phyloP scores from a whole-genome alignment of 805 yeast genomes.

The Vanderwaltozyma verrucispora region DNA sequence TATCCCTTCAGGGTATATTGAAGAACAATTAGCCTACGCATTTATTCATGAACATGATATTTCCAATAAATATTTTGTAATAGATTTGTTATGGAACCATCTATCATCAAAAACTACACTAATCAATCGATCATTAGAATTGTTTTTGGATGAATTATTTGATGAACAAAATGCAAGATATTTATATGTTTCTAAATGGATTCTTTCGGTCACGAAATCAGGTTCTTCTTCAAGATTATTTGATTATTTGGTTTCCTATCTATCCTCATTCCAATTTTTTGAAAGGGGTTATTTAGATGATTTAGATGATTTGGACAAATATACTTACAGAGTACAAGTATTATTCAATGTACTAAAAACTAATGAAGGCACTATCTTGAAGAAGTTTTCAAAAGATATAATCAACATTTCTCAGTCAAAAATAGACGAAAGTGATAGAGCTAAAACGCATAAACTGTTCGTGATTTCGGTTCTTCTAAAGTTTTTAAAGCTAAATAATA shows the following conservation, averaged over 20 bases:
- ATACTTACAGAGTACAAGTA: constrained; percentile 50
- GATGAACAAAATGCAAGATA: constrained; percentile 35
- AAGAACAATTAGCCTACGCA: constrained; percentile 58
- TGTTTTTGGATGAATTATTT: constrained; percentile 55
- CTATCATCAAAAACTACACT: constrained; percentile 31
- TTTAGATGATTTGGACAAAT: constrained; percentile 51
- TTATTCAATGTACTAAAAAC: constrained; percentile 43
- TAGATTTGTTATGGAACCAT: constrained; percentile 67
- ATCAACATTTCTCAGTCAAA: constrained; percentile 34
- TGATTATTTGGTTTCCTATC: constrained; percentile 44
- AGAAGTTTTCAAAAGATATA: constrained; percentile 45
- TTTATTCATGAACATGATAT: constrained; percentile 35
- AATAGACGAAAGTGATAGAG: not conserved
- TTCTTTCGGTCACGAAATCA: constrained; percentile 33
- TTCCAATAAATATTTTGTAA: constrained; percentile 39
- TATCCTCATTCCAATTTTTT: constrained; percentile 35
- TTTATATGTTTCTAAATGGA: constrained; percentile 39
- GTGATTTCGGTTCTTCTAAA: constrained; percentile 36
- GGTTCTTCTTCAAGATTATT: constrained; percentile 56
- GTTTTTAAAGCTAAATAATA: constrained; percentile 32
- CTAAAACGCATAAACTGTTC: constrained; percentile 45
- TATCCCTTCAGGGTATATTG: constrained; percentile 48
- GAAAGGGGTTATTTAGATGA: constrained; percentile 23
- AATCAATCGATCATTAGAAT: constrained; percentile 52
- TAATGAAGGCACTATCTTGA: constrained; percentile 34